A percentile compares a stretch with the other conserved stretches of the same genome.
Conservation (phyloP, 805 yeast species). For the Starmerella lactis-condensi region DNA sequence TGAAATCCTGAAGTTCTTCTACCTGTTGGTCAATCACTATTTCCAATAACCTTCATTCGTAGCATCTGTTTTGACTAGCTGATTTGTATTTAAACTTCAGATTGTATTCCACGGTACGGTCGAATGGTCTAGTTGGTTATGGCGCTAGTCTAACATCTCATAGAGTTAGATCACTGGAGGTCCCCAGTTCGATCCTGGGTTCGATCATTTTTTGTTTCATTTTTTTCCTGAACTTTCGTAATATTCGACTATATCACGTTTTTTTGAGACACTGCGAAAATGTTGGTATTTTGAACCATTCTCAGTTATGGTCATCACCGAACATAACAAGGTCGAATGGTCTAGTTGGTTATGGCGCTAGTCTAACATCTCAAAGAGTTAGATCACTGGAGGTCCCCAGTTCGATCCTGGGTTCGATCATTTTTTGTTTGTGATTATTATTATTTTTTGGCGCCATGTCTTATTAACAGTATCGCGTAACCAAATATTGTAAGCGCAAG, state of each 20-base stretch:
- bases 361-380: neutral
- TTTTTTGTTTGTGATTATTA: no score
- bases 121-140: slow-evolving; percentile 17
- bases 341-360: slow-evolving; percentile 15
- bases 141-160: slow-evolving; percentile 3
- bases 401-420: slow-evolving; percentile 17
- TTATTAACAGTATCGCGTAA: no score
- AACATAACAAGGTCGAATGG: slow-evolving; percentile 16
- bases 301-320: no score
- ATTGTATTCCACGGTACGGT: slow-evolving; percentile 3
- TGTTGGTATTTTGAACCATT: no score
- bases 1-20: slow-evolving; percentile 2
- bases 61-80: neutral
- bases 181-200: slow-evolving; percentile 15
- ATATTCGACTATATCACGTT: no score
- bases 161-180: slow-evolving; percentile 3
- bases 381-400: slow-evolving; percentile 6
- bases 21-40: neutral
- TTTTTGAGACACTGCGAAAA: no score
- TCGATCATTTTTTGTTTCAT: slow-evolving; percentile 10
- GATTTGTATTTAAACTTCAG: neutral
- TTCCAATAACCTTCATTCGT: neutral
- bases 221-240: no score
- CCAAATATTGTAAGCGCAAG: no score
- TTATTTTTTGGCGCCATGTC: no score